These are phyloP conservation scores for Ustilago trichophora DNA, from an alignment of 1,284 basidiomycete genomes.

Conservation along the genomic window DNA sequence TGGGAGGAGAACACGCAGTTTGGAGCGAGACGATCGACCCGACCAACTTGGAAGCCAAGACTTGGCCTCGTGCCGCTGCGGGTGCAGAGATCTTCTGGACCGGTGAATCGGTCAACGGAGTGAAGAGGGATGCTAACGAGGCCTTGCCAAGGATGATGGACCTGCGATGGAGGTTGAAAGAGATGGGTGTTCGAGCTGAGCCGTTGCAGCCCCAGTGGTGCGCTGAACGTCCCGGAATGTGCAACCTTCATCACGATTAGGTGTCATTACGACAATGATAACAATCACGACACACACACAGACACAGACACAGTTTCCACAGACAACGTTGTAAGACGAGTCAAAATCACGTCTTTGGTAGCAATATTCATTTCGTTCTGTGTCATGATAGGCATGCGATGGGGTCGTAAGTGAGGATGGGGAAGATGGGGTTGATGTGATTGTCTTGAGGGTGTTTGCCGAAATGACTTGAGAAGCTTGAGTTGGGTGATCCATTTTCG, in stretches of 20 bases:
- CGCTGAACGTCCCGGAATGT: constrained; percentile 62
- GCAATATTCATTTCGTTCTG: too few relatives aligned
- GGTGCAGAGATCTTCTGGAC: constrained; percentile 85
- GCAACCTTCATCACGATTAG: constrained; percentile 62
- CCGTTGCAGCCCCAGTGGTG: constrained; percentile 83
- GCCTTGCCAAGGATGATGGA: constrained; percentile 83
- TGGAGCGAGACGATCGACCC: constrained; percentile 82
- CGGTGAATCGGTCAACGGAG: constrained; percentile 68
- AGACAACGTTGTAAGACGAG: too few relatives aligned
- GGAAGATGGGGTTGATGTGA: too few relatives aligned
- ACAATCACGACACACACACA: too few relatives aligned
- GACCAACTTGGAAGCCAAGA: constrained; percentile 76
- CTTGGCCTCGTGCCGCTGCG: constrained; percentile 80
- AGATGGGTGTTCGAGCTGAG: constrained; percentile 75
- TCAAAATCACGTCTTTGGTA: too few relatives aligned
- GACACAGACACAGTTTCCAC: too few relatives aligned
- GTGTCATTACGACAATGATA: too few relatives aligned
- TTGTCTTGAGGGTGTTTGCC: too few relatives aligned
- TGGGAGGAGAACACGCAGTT: constrained; percentile 77
- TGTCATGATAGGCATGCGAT: too few relatives aligned
- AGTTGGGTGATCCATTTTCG: too few relatives aligned
- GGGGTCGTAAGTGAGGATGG: too few relatives aligned
- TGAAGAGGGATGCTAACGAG: constrained; percentile 70
- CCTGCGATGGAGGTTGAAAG: constrained; percentile 73
- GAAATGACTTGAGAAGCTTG: too few relatives aligned